phyloP scores from a whole-genome alignment of 164 flowering plant genomes.

The Protea cynaroides region DNA sequence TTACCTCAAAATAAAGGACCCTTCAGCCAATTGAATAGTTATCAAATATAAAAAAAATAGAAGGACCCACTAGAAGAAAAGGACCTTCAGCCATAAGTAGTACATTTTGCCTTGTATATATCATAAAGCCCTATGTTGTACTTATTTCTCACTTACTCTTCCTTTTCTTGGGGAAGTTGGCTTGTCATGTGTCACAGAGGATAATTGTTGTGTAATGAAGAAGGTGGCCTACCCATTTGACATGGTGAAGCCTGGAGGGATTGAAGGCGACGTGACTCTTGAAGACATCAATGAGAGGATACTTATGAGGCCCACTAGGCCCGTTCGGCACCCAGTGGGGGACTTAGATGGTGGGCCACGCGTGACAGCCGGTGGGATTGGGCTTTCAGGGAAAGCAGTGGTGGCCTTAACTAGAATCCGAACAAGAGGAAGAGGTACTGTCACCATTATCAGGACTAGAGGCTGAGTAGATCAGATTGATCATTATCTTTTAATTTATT shows the following conservation, averaged over 20 bases:
- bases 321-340: conserved; percentile 34
- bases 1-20: not conserved
- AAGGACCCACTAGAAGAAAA: not conserved
- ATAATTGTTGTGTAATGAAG: not conserved
- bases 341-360: conserved; percentile 23
- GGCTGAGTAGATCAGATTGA: conserved; percentile 15
- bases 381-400: conserved; percentile 35
- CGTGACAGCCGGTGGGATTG: conserved; percentile 11
- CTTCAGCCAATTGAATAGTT: not conserved
- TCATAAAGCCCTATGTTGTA: too few species aligned
- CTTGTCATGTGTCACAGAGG: too few species aligned
- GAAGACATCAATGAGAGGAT: conserved; percentile 31
- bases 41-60: not conserved
- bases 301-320: conserved; percentile 31
- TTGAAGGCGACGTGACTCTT: conserved; percentile 33
- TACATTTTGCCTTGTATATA: not conserved
- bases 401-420: conserved; percentile 34
- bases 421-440: conserved; percentile 37
- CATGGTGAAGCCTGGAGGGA: conserved; percentile 35
- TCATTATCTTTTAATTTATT: not conserved
- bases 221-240: conserved; percentile 33
- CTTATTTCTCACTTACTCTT: too few species aligned
- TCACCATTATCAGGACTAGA: conserved; percentile 35
- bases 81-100: conserved; percentile 4
- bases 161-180: too few species aligned